phyloP scores from a whole-genome alignment of 2,329 filamentous ascomycete species.

The Stagonosporopsis tanaceti region DNA sequence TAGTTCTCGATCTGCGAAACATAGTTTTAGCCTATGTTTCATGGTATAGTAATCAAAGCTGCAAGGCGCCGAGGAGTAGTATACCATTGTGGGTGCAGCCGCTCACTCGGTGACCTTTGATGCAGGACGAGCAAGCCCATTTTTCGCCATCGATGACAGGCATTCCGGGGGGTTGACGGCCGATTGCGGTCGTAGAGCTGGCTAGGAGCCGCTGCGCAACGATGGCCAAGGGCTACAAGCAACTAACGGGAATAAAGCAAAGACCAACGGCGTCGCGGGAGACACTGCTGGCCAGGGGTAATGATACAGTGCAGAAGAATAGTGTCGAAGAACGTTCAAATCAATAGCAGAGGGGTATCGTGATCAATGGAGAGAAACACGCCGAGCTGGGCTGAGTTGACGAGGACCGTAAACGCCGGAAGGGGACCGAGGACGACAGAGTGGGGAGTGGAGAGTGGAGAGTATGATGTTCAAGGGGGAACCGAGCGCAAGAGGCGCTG shows the following conservation, averaged over 20 bases:
- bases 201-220: constrained; percentile 34
- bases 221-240: constrained; percentile 24
- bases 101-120: constrained; percentile 97
- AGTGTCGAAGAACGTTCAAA: constrained; percentile 29
- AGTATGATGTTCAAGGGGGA: constrained; percentile 37
- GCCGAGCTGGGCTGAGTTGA: constrained; percentile 33
- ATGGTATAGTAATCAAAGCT: constrained; percentile 5
- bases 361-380: constrained; percentile 39
- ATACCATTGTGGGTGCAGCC: constrained; percentile 95
- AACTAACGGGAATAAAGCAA: constrained; percentile 19
- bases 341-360: constrained; percentile 47
- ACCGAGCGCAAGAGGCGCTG: constrained; percentile 53
- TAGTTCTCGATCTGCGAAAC: constrained; percentile 78
- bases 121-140: constrained; percentile 97
- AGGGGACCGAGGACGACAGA: constrained; percentile 43
- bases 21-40: constrained; percentile 27
- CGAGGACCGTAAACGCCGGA: constrained; percentile 50
- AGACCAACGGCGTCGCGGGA: constrained; percentile 27
- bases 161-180: constrained; percentile 46
- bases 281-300: constrained; percentile 24
- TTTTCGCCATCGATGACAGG: constrained; percentile 80
- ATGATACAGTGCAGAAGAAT: constrained; percentile 33
- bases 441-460: constrained; percentile 34
- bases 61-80: constrained; percentile 17
- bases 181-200: constrained; percentile 45